Base-by-base conservation (phyloP, 306 rosid genomes). In the Vigna trinervia region DNA sequence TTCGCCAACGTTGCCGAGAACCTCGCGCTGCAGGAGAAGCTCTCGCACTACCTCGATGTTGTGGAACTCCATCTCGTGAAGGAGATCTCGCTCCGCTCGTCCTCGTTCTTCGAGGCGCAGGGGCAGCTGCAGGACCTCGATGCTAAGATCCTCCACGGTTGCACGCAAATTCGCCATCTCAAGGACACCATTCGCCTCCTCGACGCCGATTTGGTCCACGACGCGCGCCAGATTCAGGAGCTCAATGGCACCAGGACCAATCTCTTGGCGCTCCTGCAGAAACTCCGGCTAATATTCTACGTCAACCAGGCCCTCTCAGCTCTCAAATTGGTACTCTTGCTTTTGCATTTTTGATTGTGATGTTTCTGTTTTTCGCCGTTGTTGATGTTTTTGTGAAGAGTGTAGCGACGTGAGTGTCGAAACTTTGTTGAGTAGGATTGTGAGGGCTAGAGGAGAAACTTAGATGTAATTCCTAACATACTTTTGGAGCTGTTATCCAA, bases 101-200 rank as follows among this genome's bases (percentile, higher is more conserved):
- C 88, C n/a, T 96, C 99, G 10, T 96, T 96, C 87, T 96, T 96
- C 56, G 99, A 96, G 85, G 99, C 99, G 23, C 96, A 96, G 85
- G 96, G 94, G 3, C 97, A 92, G 89, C 64, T 96, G 47, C 91
- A 96, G 82, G 99, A 96, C 85, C 87, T 96, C 65, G 85, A 96
- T 46, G 89, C 82, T 4, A 91, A 92, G 91, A 92, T 96, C 74
- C 89, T 92, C 4, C 96, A 89, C 62, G 99, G 99, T 0, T 96
- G 99, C 19, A 54, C 67, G 48, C 75, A 95, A 84, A 91, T 96
- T 38, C 86, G 90, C 0, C 88, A 89, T 76, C 73, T 96, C 67
- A 92, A 91, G 85, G 98, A 96, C 83, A 91, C 98, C 2, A 89
- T 96, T 56, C 63, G 88, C 80, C 94, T 96, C 39, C 81, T 96